Conservation (phyloP, 139 green algal genomes). For the Bryopsis sp. region DNA sequence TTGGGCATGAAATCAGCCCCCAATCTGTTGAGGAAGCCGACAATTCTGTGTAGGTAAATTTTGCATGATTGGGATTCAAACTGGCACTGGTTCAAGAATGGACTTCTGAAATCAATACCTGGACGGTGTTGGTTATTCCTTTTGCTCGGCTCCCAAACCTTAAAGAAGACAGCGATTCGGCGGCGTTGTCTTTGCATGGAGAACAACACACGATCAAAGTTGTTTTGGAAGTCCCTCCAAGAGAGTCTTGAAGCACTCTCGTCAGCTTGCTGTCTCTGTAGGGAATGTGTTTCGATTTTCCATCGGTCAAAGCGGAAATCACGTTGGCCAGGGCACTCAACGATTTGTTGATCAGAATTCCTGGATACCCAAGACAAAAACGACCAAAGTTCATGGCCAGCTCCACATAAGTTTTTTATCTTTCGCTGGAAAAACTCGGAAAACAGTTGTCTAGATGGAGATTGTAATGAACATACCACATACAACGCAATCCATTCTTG, state of each 20-base stretch:
- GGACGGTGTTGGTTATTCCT: constrained; percentile 44
- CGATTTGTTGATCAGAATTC: constrained; percentile 22
- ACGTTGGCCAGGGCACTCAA: constrained; percentile 52
- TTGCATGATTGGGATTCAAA: too few relatives aligned
- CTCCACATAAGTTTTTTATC: too few relatives aligned
- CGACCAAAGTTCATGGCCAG: too few relatives aligned
- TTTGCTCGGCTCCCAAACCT: constrained; percentile 49
- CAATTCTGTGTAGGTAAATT: too few relatives aligned
- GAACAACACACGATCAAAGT: constrained; percentile 76
- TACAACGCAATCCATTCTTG: too few relatives aligned
- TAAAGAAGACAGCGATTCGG: constrained; percentile 67
- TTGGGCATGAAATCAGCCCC: too few relatives aligned
- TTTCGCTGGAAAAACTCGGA: too few relatives aligned
- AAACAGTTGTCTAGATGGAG: too few relatives aligned
- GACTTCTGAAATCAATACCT: constrained; percentile 12
- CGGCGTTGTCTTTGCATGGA: constrained; percentile 39
- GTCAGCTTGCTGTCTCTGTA: constrained; percentile 67
- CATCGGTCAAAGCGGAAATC: constrained; percentile 63
- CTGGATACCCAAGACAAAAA: too few relatives aligned
- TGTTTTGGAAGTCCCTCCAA: constrained; percentile 59
- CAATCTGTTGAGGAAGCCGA: too few relatives aligned
- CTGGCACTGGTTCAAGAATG: too few relatives aligned
- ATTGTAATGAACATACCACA: too few relatives aligned
- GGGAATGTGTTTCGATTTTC: constrained; percentile 35
- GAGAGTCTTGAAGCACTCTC: constrained; percentile 63